phyloP scores from a whole-genome alignment of 148 eudicot genomes.

The Bassia scoparia region DNA sequence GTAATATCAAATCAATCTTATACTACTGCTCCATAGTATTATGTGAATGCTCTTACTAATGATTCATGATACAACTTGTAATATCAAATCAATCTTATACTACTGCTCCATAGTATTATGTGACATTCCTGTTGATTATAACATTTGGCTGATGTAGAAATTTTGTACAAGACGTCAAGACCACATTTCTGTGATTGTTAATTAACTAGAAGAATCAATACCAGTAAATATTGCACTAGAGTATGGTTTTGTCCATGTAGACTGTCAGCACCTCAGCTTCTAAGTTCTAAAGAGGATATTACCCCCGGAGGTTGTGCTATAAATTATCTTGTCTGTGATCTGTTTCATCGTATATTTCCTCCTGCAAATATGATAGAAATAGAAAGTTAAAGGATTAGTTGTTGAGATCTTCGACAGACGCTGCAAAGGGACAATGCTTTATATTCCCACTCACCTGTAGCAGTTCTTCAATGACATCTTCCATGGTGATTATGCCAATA shows the following conservation, averaged over 20 bases:
- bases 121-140: neutral
- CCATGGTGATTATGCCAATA: constrained; percentile 59
- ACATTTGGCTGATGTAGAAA: neutral
- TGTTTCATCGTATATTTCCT: constrained; percentile 37
- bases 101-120: neutral
- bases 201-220: neutral
- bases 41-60: neutral
- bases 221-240: neutral
- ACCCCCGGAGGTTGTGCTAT: neutral
- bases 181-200: neutral
- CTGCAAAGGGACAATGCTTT: neutral
- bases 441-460: constrained; percentile 27
- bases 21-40: neutral
- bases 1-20: neutral
- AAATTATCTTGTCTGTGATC: constrained; percentile 24
- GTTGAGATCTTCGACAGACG: neutral
- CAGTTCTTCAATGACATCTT: constrained; percentile 54
- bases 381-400: neutral
- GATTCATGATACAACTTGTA: neutral
- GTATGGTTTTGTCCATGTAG: neutral
- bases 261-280: neutral
- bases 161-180: too few relatives aligned
- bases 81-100: neutral
- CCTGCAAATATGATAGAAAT: constrained; percentile 17
- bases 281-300: neutral